Evolutionary conservation across 768 basidiomycete genomes (phyloP).

Genomic region (Tylopilus balloui): DNA sequence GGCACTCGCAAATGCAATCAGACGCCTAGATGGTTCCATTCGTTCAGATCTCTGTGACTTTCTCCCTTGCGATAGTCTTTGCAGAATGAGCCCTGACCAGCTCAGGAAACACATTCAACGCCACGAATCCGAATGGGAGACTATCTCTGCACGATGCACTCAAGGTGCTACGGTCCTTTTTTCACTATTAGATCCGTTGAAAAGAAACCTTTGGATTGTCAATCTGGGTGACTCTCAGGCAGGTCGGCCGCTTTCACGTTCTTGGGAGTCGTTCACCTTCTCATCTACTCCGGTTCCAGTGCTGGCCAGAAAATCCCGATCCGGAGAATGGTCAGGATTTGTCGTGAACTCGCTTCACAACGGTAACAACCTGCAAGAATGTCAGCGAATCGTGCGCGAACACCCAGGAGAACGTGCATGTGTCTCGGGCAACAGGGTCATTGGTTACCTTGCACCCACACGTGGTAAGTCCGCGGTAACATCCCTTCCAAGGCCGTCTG

Average conservation of each 20-base stretch:
- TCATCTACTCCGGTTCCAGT: slow-evolving; percentile 14
- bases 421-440: slow-evolving; percentile 30
- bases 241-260: slow-evolving; percentile 17
- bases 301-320: slow-evolving; percentile 19
- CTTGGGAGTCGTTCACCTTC: background rate
- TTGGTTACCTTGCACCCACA: slow-evolving; percentile 38
- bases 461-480: slow-evolving; percentile 27
- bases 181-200: slow-evolving; percentile 28
- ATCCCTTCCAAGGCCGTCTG: slow-evolving; percentile 1
- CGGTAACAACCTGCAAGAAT: slow-evolving; percentile 26
- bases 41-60: slow-evolving; percentile 41
- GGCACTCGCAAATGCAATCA: slow-evolving; percentile 36
- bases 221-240: slow-evolving; percentile 36
- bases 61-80: slow-evolving; percentile 36
- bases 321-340: slow-evolving; percentile 19
- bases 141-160: slow-evolving; percentile 30
- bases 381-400: slow-evolving; percentile 26
- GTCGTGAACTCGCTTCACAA: slow-evolving; percentile 31
- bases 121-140: slow-evolving; percentile 35
- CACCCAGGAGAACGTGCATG: slow-evolving; percentile 31
- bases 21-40: slow-evolving; percentile 40
- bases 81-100: slow-evolving; percentile 36
- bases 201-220: slow-evolving; percentile 30
- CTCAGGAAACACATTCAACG: slow-evolving; percentile 39
- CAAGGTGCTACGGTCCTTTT: slow-evolving; percentile 33